Base-by-base conservation (phyloP, 768 basidiomycete species). In the Clavaria fumosa region DNA sequence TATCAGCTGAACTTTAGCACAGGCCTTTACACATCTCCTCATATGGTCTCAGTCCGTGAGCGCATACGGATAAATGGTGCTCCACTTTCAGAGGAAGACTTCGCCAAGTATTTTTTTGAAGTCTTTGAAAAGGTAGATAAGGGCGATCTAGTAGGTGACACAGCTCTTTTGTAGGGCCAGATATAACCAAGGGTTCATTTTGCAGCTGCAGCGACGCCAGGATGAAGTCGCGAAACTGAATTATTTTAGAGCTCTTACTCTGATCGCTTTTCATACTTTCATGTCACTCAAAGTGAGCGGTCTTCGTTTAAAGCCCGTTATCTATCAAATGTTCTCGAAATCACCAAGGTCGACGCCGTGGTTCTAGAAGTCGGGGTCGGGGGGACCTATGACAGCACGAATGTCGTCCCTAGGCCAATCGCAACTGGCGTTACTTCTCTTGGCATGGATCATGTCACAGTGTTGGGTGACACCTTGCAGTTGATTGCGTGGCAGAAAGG, bases 21-120 rank as follows among this genome's bases (percentile, higher is more conserved):
- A 93, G 90, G 95, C 5, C 63, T 99, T 7, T 99, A 93, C 58
- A 96, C 90, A 4, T 96, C 93, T 3, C 95, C 95, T 0, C 95
- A 99, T 54, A 69, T 99, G 27, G 80, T 95, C 31, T 88, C 89
- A 14, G 95, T 96, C 17, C 73, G 95, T 18, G 95, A 99, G 60
- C 70, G 95, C 26, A 93, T 99, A 50, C 73, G 95, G 32, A 75
- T 99, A 50, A 88, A 95, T 53, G 91, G 93, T 3, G 63, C 62
- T 12, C 93, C 95, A 0, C 59, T 99, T 40, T 81, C 85, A 1
- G 93, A 97, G 52, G 76, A 80, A 11, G 58, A 75, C 23, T 99
- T 99, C 55, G 68, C 89, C 9, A 77, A 70, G 51, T 95, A 79
- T 54, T 97, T 97, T 60, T 99, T 89, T 49, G 81, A 96, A 48